phyloP scores from a whole-genome alignment of 805 yeast species.

The Metahyphopichia silvanorum region DNA sequence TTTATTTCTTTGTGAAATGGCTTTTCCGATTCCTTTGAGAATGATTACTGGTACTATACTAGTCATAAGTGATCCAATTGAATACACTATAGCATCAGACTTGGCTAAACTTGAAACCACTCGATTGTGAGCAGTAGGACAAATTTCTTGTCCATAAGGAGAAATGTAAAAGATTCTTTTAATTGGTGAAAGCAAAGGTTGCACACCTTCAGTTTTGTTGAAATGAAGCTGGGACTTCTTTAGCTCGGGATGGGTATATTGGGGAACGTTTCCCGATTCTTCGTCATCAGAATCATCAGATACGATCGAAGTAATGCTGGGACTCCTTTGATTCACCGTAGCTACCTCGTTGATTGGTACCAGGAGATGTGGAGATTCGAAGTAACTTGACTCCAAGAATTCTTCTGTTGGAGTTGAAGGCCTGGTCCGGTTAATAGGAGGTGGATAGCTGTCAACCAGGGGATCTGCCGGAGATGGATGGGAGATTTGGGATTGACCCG shows the following conservation, averaged over 20 bases:
- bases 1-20: conserved; percentile 38
- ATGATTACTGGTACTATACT: conserved; percentile 78
- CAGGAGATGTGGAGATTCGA: conserved; percentile 1
- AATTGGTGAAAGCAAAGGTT: conserved; percentile 73
- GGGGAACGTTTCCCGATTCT: conserved; percentile 61
- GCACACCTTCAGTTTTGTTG: conserved; percentile 50
- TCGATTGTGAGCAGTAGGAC: conserved; percentile 67
- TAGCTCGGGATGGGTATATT: conserved; percentile 76
- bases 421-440: conserved; percentile 20
- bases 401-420: conserved; percentile 19
- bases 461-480: conserved; percentile 58
- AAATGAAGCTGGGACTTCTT: conserved; percentile 72
- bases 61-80: conserved; percentile 88
- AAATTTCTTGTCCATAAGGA: conserved; percentile 83
- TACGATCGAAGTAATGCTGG: conserved; percentile 1
- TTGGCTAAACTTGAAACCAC: conserved; percentile 49
- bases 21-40: conserved; percentile 67
- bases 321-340: conserved; percentile 1
- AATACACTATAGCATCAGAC: conserved; percentile 61
- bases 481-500: conserved; percentile 92
- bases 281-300: conserved; percentile 28
- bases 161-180: conserved; percentile 74
- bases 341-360: conserved; percentile 6
- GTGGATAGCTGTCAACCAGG: conserved; percentile 17
- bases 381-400: background rate